Base-by-base conservation (phyloP, 2,329 filamentous ascomycete species). In the Onygenales sp. region DNA sequence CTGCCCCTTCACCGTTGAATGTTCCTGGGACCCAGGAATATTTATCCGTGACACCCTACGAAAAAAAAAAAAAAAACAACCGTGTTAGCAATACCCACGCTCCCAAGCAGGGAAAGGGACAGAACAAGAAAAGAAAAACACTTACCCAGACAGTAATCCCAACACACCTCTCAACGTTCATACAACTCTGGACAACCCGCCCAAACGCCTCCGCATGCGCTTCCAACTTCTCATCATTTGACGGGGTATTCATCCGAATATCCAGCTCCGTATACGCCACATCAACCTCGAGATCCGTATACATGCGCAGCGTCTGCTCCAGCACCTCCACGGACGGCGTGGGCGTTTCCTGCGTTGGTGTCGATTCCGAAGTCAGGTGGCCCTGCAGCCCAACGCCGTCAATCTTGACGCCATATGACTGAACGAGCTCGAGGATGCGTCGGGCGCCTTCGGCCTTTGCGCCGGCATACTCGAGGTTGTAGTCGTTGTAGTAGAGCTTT, bases 331-430 rank as follows among this genome's bases (percentile, higher is more conserved):
- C 17, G n/a, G 13, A 13, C 10, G 44, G 44, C 8, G n/a, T 27
- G 21, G 21, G 21, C 21, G 21, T 27, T 27, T 10, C 66, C 65
- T 54, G 67, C 63, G 49, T 63, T 64, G 0, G 75, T 75, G 0
- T 72, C 70, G 4, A 63, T 59, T 55, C 73, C 74, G 3, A 72
- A 34, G 69, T 71, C 59, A 74, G 72, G 59, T 75, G 73, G 0
- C 65, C 63, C 52, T 78, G 74, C 6, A 77, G 63, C 7, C 76
- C 75, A 1, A 77, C 68, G 31, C 75, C 76, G 53, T 78, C 73
- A 58, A 78, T 77, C 42, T 71, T 62, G 48, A 70, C 65, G 5
- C 64, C 63, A 13, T 68, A 66, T 1, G 63, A 63, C 48, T 73
- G 54, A 50, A 74, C 53, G 17, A 71, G 59, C 54, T 70, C 65